Percentiles rank a stretch among this genome's conserved stretches.
phyloP scores from a whole-genome alignment of 2,329 filamentous ascomycete species.

The Hymenoscyphus fraxineus region DNA sequence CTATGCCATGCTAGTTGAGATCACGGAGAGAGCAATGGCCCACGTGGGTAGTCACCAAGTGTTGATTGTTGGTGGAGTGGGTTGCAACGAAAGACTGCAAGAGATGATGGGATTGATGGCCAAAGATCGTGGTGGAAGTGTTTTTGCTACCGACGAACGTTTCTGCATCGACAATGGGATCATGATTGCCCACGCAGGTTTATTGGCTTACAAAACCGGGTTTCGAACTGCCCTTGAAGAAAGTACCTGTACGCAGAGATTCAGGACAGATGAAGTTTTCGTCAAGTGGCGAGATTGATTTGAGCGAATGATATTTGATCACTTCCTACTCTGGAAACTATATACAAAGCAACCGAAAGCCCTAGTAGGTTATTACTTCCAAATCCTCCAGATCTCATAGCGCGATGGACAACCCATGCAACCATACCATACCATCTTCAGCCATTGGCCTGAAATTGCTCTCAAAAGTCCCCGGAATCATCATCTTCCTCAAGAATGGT shows the following conservation, averaged over 20 bases:
- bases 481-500: slow-evolving; percentile 73
- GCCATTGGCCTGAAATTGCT: not conserved
- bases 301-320: not conserved
- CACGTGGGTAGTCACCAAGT: slow-evolving; percentile 91
- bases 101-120: slow-evolving; percentile 99
- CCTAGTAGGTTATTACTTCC: not conserved
- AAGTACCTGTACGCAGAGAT: slow-evolving; percentile 79
- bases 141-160: slow-evolving; percentile 92
- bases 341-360: not conserved
- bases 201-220: slow-evolving; percentile 79
- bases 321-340: not conserved
- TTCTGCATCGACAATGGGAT: slow-evolving; percentile 99
- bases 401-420: not conserved
- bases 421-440: too few relatives aligned
- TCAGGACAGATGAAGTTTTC: slow-evolving; percentile 77
- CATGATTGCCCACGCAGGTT: slow-evolving; percentile 96
- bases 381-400: not conserved
- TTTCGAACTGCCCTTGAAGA: slow-evolving; percentile 74
- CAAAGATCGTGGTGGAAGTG: slow-evolving; percentile 76
- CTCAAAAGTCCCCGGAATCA: slow-evolving; percentile 43
- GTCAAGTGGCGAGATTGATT: slow-evolving; percentile 68
- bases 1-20: slow-evolving; percentile 96
- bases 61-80: slow-evolving; percentile 91
- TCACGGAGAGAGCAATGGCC: slow-evolving; percentile 97
- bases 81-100: slow-evolving; percentile 90